Percentiles rank a stretch among this genome's conserved stretches.
Conservation (phyloP, 192 early-diverging fungal genomes). For the Chytriomyces sp. region DNA sequence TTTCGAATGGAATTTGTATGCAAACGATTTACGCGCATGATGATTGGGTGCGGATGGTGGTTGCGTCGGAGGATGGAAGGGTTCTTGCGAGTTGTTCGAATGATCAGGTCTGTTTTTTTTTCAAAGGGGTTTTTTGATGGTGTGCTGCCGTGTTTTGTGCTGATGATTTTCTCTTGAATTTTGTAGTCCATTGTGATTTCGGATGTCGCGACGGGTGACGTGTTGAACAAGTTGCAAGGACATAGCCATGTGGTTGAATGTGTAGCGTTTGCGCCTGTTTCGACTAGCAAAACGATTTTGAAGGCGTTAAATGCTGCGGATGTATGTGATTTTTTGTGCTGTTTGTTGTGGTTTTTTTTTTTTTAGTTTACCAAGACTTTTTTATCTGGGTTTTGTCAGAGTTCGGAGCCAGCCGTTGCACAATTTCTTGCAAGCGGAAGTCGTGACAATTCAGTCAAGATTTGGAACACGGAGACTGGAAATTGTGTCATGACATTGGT, state of each 20-base stretch:
- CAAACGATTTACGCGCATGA: conserved; percentile 80
- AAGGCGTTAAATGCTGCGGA: conserved; percentile 72
- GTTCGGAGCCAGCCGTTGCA: conserved; percentile 59
- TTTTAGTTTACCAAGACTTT: no score
- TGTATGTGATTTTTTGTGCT: not conserved
- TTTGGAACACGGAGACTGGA: conserved; percentile 77
- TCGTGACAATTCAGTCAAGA: conserved; percentile 87
- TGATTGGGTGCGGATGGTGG: conserved; percentile 86
- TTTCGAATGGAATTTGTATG: conserved; percentile 78
- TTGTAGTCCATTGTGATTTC: conserved; percentile 79
- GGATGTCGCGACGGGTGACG: conserved; percentile 76
- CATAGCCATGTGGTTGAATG: conserved; percentile 97
- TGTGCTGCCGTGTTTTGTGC: no score
- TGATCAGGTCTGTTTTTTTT: no score
- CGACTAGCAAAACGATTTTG: conserved; percentile 64
- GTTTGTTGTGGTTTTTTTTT: conserved; percentile 14
- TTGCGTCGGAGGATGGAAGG: conserved; percentile 72
- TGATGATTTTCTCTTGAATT: not conserved
- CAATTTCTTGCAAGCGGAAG: conserved; percentile 82
- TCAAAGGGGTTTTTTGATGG: no score
- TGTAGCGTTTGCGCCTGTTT: conserved; percentile 79
- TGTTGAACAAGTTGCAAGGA: conserved; percentile 79
- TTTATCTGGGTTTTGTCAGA: not conserved
- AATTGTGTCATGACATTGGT: conserved; percentile 81
- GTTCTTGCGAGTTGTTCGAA: conserved; percentile 79